A percentile compares a stretch with the other conserved stretches of the same genome.
Evolutionary conservation across 202 grass and related monocot species (phyloP).

Genomic region (Eragrostis tef): DNA sequence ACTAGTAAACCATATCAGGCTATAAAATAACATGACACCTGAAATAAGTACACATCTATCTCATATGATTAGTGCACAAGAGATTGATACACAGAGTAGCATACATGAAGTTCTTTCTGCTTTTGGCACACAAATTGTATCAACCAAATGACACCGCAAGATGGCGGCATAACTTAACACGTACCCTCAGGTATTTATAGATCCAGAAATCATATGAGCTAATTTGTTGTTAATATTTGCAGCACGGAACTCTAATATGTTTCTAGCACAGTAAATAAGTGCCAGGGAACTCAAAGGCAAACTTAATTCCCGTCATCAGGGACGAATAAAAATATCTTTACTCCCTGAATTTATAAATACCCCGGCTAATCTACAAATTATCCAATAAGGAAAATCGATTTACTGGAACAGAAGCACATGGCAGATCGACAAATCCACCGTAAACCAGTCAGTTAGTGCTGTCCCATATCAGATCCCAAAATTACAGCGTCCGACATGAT

Average conservation of each 20-base stretch:
- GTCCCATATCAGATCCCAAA: constrained; percentile 24
- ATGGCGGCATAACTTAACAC: neutral
- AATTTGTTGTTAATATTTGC: too few relatives aligned
- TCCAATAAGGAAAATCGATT: neutral
- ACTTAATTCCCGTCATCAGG: neutral
- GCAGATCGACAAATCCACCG: constrained; percentile 13
- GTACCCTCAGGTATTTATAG: too few relatives aligned
- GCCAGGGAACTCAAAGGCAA: neutral
- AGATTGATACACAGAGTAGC: neutral
- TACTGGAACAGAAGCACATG: neutral
- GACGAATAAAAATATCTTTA: neutral
- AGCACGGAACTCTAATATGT: too few relatives aligned
- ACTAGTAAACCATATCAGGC: neutral
- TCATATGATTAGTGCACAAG: neutral
- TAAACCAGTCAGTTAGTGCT: neutral
- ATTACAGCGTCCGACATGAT: neutral
- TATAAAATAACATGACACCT: neutral
- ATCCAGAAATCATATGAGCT: too few relatives aligned
- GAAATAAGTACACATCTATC: neutral
- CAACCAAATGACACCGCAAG: neutral
- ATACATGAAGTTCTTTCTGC: neutral
- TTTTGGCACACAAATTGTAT: neutral
- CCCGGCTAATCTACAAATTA: neutral
- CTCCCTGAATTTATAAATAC: neutral
- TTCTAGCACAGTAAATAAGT: neutral